Base-by-base conservation (phyloP, 2,329 filamentous ascomycete genomes). In the Penicillium sp. region DNA sequence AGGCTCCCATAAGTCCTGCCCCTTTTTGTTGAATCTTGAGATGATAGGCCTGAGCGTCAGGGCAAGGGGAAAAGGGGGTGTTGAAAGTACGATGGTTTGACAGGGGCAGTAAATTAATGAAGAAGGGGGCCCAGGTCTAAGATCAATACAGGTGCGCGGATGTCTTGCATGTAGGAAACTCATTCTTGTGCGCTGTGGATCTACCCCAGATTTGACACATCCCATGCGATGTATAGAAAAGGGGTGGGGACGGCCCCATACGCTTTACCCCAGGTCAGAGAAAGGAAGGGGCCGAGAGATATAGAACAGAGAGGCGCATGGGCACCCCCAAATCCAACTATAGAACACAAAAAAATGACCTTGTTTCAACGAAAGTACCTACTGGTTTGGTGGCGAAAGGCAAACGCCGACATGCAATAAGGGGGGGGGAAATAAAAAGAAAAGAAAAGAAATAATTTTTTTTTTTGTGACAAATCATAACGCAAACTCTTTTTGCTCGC, bases 191-290 rank as follows among this genome's bases (percentile, higher is more conserved):
- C 35, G 51, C 49, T 45, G 52, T 49, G 31, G 52, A 52, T 55
- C 57, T 58, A 58, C 59, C 59, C 59, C 59, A 39, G 57, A 56
- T 58, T 58, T 16, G 19, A 42, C 3, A 42, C 19, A 42, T 42
- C 39, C 19, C n/a, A 42, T 42, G 39, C 39, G 22, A 42, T 42
- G 39, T 42, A 22, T 13, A 42, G 39, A 22, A 39, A 42, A 19
- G 39, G 37, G 19, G 39, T 39, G 35, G n/a, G 19, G 39, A 22
- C 19, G 19, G 39, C 39, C 39, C 39, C 39, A 42, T 42, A 21
- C 39, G 21, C 39, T 42, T 42, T 42, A 42, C 35, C 16, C 35
- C 39, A 22, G 39, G 37, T 39, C 37, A 39, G n/a, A 1, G 39
- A 22, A 42, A 42, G 4, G 33, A 42, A 42, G 39, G n/a, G 39